Percentiles rank a stretch among this genome's conserved stretches.
phyloP scores from a whole-genome alignment of 1,139 yeast species.

The Nadsonia commutata region DNA sequence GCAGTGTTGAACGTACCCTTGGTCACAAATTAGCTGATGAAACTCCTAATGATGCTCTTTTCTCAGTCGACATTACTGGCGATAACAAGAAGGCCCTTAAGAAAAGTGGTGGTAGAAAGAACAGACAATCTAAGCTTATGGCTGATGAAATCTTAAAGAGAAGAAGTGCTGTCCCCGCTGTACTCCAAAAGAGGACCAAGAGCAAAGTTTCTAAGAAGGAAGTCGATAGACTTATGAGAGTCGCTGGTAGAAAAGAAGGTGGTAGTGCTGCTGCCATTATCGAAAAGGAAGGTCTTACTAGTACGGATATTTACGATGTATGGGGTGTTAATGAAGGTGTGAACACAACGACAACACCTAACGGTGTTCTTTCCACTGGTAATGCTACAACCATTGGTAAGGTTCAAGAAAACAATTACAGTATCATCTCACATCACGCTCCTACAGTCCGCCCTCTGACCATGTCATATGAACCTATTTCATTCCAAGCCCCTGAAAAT shows the following conservation, averaged over 20 bases:
- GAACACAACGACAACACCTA: neutral
- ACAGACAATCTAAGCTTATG: slow-evolving; percentile 23
- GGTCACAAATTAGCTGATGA: slow-evolving; percentile 30
- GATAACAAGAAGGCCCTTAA: slow-evolving; percentile 27
- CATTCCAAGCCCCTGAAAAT: slow-evolving; percentile 19
- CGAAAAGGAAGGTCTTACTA: slow-evolving; percentile 49
- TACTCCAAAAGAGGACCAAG: slow-evolving; percentile 28
- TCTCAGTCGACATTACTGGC: slow-evolving; percentile 61
- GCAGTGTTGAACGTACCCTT: slow-evolving; percentile 52
- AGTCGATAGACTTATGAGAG: slow-evolving; percentile 51
- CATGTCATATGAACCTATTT: slow-evolving; percentile 35
- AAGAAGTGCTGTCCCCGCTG: slow-evolving; percentile 67
- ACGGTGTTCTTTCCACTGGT: slow-evolving; percentile 2
- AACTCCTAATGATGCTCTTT: slow-evolving; percentile 30
- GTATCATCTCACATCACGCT: slow-evolving; percentile 1
- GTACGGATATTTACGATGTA: slow-evolving; percentile 40
- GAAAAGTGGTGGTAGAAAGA: slow-evolving; percentile 24
- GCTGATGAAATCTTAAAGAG: slow-evolving; percentile 62
- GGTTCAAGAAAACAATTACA: slow-evolving; percentile 2
- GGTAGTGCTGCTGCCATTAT: slow-evolving; percentile 33
- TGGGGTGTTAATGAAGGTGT: slow-evolving; percentile 36
- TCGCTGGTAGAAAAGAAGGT: slow-evolving; percentile 64
- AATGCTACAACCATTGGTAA: neutral
- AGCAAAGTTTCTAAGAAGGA: slow-evolving; percentile 48
- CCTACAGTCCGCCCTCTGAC: slow-evolving; percentile 23